These are phyloP conservation scores for Russula earlei DNA, from an alignment of 768 basidiomycete species.

Conservation along the genomic window DNA sequence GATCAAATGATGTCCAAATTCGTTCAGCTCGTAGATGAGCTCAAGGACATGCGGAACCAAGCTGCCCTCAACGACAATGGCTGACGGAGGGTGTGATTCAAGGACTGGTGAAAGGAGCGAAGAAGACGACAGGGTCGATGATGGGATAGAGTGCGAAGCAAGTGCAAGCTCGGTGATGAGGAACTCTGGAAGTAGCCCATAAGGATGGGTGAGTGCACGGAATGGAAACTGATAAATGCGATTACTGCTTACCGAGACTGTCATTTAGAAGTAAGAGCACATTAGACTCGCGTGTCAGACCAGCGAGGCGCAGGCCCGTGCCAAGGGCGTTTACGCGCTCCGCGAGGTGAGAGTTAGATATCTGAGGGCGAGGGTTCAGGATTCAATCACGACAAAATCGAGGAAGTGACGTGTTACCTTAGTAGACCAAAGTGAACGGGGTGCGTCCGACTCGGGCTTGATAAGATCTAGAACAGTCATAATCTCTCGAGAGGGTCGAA, in stretches of 20 bases:
- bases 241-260: constrained; percentile 43
- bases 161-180: constrained; percentile 73
- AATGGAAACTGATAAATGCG: neutral
- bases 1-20: constrained; percentile 42
- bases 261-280: constrained; percentile 76
- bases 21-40: constrained; percentile 52
- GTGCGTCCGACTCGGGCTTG: constrained; percentile 52
- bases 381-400: neutral
- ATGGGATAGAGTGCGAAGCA: constrained; percentile 56
- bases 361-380: constrained; percentile 32
- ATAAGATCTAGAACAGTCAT: constrained; percentile 58
- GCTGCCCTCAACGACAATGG: constrained; percentile 59
- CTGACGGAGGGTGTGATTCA: constrained; percentile 57
- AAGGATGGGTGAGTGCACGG: constrained; percentile 6
- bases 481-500: constrained; percentile 63
- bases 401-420: constrained; percentile 35
- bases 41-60: constrained; percentile 66
- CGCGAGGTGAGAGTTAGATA: constrained; percentile 63
- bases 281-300: constrained; percentile 48
- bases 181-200: constrained; percentile 44
- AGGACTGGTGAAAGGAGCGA: constrained; percentile 55
- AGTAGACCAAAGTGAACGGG: constrained; percentile 72
- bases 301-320: constrained; percentile 55
- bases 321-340: constrained; percentile 64
- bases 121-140: constrained; percentile 53